Evolutionary conservation across 257 asterid genomes (phyloP).

Genomic region (Scutellaria baicalensis): DNA sequence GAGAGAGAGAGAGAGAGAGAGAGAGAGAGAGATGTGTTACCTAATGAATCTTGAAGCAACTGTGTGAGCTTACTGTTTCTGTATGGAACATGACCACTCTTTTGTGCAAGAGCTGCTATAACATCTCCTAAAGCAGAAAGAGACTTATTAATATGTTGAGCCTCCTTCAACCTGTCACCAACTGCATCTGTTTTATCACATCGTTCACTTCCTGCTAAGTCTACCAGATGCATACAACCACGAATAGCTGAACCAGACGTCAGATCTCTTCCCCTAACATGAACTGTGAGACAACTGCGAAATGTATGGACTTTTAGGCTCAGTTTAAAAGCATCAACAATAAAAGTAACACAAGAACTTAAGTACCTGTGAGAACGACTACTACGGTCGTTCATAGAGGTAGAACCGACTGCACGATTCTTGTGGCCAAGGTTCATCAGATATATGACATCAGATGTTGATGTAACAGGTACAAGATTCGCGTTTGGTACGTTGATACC

Average conservation of each 20-base stretch:
- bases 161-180: constrained; percentile 55
- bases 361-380: constrained; percentile 58
- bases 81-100: constrained; percentile 46
- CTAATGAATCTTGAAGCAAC: constrained; percentile 55
- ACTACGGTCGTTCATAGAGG: constrained; percentile 55
- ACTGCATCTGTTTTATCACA: constrained; percentile 46
- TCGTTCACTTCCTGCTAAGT: constrained; percentile 70
- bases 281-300: constrained; percentile 48
- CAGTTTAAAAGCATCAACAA: not conserved
- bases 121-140: constrained; percentile 62
- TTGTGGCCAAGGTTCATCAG: constrained; percentile 61
- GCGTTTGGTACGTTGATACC: constrained; percentile 87
- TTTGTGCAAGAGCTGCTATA: constrained; percentile 47
- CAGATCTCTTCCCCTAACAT: constrained; percentile 41
- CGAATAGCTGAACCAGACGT: constrained; percentile 33
- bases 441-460: constrained; percentile 38
- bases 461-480: constrained; percentile 41
- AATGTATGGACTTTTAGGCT: not conserved
- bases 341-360: no score
- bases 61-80: constrained; percentile 61
- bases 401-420: constrained; percentile 73
- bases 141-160: constrained; percentile 47
- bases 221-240: constrained; percentile 60
- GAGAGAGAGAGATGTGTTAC: constrained; percentile 9
- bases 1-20: not conserved